Evolutionary conservation across 2,329 filamentous ascomycete species (phyloP), one percentile per base, ranked within the genome.

Genomic region (Penicillium sp.): DNA sequence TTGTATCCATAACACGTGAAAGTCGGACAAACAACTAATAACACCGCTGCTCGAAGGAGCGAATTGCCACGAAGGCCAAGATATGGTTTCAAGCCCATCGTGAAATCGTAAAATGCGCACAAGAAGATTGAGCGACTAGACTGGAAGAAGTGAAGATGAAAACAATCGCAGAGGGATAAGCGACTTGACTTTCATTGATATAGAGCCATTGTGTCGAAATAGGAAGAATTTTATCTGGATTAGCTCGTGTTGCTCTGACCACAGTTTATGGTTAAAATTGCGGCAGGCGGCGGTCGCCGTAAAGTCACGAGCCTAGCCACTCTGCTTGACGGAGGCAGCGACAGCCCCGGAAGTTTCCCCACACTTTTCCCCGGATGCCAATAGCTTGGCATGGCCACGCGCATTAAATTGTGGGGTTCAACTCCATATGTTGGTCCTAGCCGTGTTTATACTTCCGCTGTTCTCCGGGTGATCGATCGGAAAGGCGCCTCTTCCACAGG

Each of bases 1-100:
- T 83, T 82, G 72, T 82, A 83, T 50, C 81, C 81, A 62, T 80
- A 82, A 49, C 80, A 71, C 54, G 81, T 75, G 59, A 81, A 81
- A n/a, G 75, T 63, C 26, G 68, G 68, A 9, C 56, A 62, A 5
- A 68, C 67, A 35, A 68, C 62, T 16, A 69, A 57, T 39, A 55
- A 53, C 3, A 64, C 57, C 9, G 62, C 62, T 8, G 64, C 62
- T 11, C 64, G 54, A n/a, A 65, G 58, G 39, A 66, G 59, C 44
- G 61, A 29, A 59, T 65, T 65, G 44, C 64, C 64, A 29, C 62
- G 61, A 50, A 66, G 58, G 53, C 64, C 64, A 44, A 66, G 25
- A 59, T 62, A 65, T 47, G 62, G 62, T 51, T 66, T 63, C 45
- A 62, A 54, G 21, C 61, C 67, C 63, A 66, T 64, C 23, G 10